phyloP scores from a whole-genome alignment of 2,329 filamentous ascomycete genomes.

The Leptographium procerum region DNA sequence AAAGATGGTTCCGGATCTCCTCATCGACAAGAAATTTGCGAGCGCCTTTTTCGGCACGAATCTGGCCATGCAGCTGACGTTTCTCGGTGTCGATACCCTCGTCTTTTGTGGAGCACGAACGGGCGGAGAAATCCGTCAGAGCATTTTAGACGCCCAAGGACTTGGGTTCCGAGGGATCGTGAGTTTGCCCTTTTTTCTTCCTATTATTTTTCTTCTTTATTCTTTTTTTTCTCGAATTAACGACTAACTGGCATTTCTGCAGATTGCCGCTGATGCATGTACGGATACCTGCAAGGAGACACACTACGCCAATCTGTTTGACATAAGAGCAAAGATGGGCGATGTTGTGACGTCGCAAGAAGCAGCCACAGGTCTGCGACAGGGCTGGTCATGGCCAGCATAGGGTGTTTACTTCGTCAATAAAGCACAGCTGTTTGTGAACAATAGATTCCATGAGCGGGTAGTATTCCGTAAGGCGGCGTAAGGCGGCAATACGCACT shows the following conservation, averaged over 20 bases:
- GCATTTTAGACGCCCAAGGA: constrained; percentile 6
- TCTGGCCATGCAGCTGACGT: constrained; percentile 26
- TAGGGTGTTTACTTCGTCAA: background rate
- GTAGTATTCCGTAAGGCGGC: too few relatives aligned
- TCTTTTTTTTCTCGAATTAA: background rate
- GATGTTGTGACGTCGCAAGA: background rate
- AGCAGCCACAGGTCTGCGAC: background rate
- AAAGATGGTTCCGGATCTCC: constrained; percentile 14
- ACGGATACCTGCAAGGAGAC: constrained; percentile 6
- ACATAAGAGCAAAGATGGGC: constrained; percentile 5
- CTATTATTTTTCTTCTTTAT: background rate
- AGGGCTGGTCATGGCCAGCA: background rate
- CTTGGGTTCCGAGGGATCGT: constrained; percentile 33
- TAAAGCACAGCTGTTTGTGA: background rate
- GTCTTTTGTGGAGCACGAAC: constrained; percentile 33
- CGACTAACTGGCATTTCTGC: background rate
- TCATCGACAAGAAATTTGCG: constrained; percentile 31
- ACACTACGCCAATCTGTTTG: constrained; percentile 5
- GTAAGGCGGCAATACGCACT: too few relatives aligned
- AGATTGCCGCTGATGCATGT: constrained; percentile 2
- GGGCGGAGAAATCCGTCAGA: constrained; percentile 26
- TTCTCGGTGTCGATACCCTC: constrained; percentile 28
- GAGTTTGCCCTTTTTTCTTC: constrained; percentile 8
- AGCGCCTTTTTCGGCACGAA: constrained; percentile 35
- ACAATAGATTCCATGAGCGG: too few relatives aligned